Evolutionary conservation across 495 filamentous ascomycete genomes (phyloP).

Genomic region (Margaritispora aquatica): DNA sequence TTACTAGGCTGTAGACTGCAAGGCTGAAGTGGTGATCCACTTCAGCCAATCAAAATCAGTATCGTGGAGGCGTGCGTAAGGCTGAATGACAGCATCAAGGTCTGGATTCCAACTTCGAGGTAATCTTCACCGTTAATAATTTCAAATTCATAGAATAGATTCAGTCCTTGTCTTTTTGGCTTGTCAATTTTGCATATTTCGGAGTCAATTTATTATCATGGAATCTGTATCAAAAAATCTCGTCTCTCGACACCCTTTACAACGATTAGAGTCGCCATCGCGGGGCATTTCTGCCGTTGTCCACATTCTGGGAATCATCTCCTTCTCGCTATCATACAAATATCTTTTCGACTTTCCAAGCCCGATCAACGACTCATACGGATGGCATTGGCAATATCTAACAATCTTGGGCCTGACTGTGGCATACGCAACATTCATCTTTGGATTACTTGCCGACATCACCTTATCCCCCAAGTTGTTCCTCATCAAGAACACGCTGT

Average conservation of each 20-base stretch:
- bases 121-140: not conserved
- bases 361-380: conserved; percentile 60
- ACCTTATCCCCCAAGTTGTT: conserved; percentile 61
- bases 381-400: conserved; percentile 79
- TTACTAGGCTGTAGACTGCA: not conserved
- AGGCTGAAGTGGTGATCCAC: not conserved
- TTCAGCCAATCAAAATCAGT: not conserved
- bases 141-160: no score
- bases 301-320: conserved; percentile 64
- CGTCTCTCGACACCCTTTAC: conserved; percentile 56
- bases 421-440: conserved; percentile 59
- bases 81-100: not conserved
- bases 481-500: conserved; percentile 64
- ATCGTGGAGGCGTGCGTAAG: not conserved
- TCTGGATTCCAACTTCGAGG: not conserved
- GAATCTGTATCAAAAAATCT: conserved; percentile 11
- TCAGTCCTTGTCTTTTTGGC: no score
- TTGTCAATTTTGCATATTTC: conserved; percentile 6
- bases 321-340: conserved; percentile 63
- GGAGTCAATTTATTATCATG: conserved; percentile 16
- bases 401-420: conserved; percentile 76
- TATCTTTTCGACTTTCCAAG: conserved; percentile 39
- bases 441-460: conserved; percentile 71
- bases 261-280: conserved; percentile 65
- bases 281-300: conserved; percentile 60